These are phyloP conservation scores for Wickerhamomyces rabaulensis DNA, from an alignment of 805 yeast species.

Conservation along the genomic window DNA sequence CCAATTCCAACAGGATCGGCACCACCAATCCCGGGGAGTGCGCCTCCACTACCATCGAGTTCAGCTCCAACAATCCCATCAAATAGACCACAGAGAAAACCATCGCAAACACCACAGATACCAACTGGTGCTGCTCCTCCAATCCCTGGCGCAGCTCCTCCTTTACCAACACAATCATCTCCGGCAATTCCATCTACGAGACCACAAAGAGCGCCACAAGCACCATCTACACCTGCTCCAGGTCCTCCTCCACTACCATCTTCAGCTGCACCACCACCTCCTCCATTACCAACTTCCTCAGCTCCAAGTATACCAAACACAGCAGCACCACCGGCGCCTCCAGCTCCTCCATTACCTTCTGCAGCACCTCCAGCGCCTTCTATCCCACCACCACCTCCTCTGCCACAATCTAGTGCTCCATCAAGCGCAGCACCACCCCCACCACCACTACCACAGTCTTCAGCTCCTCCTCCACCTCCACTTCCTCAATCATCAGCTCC, in stretches of 20 bases:
- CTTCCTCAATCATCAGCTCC: conserved; percentile 19
- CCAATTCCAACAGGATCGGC: conserved; percentile 19
- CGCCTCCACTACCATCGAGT: conserved; percentile 23
- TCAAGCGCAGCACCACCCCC: conserved; percentile 28
- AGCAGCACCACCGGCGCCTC: conserved; percentile 9
- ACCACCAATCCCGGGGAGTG: conserved; percentile 17
- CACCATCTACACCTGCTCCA: conserved; percentile 15
- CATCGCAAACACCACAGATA: conserved; percentile 5
- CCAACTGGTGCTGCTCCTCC: conserved; percentile 9
- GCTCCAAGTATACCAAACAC: conserved; percentile 1
- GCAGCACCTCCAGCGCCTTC: conserved; percentile 5
- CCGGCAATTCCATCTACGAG: conserved; percentile 25
- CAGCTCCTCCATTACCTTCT: conserved; percentile 18
- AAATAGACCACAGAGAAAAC: conserved; percentile 17
- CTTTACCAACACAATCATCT: conserved; percentile 20
- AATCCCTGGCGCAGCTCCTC: conserved; percentile 16
- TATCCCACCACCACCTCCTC: conserved; percentile 10
- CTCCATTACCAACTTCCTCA: conserved; percentile 12
- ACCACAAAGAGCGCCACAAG: conserved; percentile 17
- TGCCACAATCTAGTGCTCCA: conserved; percentile 20
- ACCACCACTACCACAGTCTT: conserved; percentile 25
- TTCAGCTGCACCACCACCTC: conserved; percentile 24
- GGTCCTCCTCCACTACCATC: conserved; percentile 19
- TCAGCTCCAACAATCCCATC: conserved; percentile 23
- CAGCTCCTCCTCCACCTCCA: conserved; percentile 12